Evolutionary conservation across 2,329 filamentous ascomycete genomes (phyloP).

Genomic region (Calonectria pteridis): DNA sequence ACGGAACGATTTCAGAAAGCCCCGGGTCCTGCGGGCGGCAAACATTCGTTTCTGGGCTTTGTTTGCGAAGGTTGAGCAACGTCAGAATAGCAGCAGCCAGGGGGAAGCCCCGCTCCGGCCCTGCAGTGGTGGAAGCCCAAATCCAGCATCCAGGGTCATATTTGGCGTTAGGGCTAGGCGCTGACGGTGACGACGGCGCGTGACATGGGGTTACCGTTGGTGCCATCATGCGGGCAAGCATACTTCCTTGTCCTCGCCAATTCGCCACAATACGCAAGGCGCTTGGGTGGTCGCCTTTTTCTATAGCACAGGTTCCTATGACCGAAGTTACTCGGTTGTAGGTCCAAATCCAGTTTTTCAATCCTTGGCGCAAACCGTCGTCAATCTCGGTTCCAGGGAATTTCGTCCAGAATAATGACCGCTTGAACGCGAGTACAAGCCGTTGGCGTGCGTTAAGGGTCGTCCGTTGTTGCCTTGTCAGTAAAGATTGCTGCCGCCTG

Average conservation of each 20-base stretch:
- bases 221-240: slow-evolving; percentile 16
- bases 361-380: slow-evolving; percentile 22
- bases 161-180: slow-evolving; percentile 21
- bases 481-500: slow-evolving; percentile 66
- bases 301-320: slow-evolving; percentile 28
- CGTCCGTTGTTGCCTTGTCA: slow-evolving; percentile 51
- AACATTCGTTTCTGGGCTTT: slow-evolving; percentile 15
- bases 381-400: slow-evolving; percentile 26
- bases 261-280: neutral
- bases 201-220: slow-evolving; percentile 26
- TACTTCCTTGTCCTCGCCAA: slow-evolving; percentile 11
- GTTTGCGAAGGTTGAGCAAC: neutral
- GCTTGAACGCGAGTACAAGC: neutral
- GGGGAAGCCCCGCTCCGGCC: slow-evolving; percentile 22
- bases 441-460: neutral
- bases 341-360: slow-evolving; percentile 30
- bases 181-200: slow-evolving; percentile 26
- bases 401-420: neutral
- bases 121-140: slow-evolving; percentile 12
- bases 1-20: slow-evolving; percentile 3
- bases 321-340: slow-evolving; percentile 26
- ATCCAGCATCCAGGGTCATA: slow-evolving; percentile 14
- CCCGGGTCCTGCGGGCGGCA: slow-evolving; percentile 3
- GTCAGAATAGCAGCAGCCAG: slow-evolving; percentile 2
- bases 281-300: neutral